A percentile compares a stretch with the other conserved stretches of the same genome.
phyloP scores from a whole-genome alignment of 768 basidiomycete species.

The Suillus bovinus region DNA sequence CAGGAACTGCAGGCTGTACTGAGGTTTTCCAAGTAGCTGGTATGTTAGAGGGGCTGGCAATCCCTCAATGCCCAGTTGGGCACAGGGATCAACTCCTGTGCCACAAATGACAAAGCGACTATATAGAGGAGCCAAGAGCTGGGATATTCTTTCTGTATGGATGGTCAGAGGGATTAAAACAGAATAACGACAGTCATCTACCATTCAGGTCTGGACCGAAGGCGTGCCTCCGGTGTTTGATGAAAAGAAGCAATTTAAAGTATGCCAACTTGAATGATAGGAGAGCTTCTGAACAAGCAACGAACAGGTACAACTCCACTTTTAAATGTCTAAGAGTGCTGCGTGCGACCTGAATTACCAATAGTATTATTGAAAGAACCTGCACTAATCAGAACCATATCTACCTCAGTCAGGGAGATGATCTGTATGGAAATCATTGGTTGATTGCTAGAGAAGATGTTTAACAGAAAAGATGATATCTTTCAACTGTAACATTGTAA shows the following conservation, averaged over 20 bases:
- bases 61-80: conserved; percentile 18
- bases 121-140: conserved; percentile 34
- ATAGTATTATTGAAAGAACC: not conserved
- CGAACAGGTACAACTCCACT: conserved; percentile 46
- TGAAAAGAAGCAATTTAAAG: conserved; percentile 45
- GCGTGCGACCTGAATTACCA: conserved; percentile 41
- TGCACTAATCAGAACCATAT: conserved; percentile 8
- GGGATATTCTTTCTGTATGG: conserved; percentile 30
- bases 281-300: conserved; percentile 41
- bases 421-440: conserved; percentile 34
- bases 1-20: not conserved
- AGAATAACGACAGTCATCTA: conserved; percentile 9
- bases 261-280: conserved; percentile 48
- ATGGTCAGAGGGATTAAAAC: not conserved
- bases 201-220: conserved; percentile 28
- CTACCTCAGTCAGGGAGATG: conserved; percentile 53
- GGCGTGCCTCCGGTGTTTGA: conserved; percentile 34
- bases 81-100: conserved; percentile 30
- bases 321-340: conserved; percentile 44
- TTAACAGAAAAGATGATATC: conserved; percentile 10
- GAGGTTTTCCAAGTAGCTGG: not conserved
- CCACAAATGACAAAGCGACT: conserved; percentile 28
- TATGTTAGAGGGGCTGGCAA: not conserved
- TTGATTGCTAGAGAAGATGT: conserved; percentile 9
- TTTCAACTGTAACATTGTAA: conserved; percentile 28